These are phyloP conservation scores for Lactifluus subvellereus DNA, from an alignment of 768 basidiomycete species.

Conservation along the genomic window DNA sequence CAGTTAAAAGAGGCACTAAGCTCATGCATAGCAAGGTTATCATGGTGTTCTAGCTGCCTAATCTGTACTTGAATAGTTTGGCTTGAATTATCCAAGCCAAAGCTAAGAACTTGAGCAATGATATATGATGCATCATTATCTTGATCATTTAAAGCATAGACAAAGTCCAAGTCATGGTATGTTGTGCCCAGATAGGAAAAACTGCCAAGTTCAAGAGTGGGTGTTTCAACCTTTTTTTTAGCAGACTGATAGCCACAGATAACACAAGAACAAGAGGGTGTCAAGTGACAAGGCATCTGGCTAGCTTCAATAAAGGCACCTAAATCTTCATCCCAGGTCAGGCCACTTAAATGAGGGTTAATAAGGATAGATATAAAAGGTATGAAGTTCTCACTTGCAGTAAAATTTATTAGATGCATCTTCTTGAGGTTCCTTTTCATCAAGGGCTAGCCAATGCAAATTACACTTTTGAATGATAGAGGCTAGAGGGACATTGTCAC, in stretches of 20 bases:
- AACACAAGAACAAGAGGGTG: constrained; percentile 28
- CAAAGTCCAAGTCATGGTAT: constrained; percentile 58
- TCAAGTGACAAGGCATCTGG: constrained; percentile 31
- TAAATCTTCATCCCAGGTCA: constrained; percentile 46
- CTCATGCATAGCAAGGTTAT: constrained; percentile 32
- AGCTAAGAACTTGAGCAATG: constrained; percentile 51
- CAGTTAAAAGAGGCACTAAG: not conserved
- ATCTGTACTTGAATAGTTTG: constrained; percentile 34
- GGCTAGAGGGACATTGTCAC: constrained; percentile 49
- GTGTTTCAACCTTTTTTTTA: constrained; percentile 10
- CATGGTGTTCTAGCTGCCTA: constrained; percentile 42
- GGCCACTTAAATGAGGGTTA: constrained; percentile 31
- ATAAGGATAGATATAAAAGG: not conserved
- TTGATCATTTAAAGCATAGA: constrained; percentile 41
- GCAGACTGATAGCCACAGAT: constrained; percentile 7
- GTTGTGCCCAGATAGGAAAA: constrained; percentile 38
- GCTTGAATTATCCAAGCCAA: constrained; percentile 29
- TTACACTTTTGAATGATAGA: constrained; percentile 57
- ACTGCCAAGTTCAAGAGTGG: constrained; percentile 31
- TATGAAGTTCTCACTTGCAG: constrained; percentile 40
- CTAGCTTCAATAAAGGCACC: constrained; percentile 42
- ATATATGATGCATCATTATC: constrained; percentile 34
- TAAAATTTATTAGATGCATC: constrained; percentile 45
- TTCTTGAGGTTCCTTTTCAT: constrained; percentile 45
- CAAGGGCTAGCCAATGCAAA: constrained; percentile 37